Percentiles rank a stretch among this genome's conserved stretches.
Conservation (phyloP, 306 rosid genomes). For the Cucurbita pepo region DNA sequence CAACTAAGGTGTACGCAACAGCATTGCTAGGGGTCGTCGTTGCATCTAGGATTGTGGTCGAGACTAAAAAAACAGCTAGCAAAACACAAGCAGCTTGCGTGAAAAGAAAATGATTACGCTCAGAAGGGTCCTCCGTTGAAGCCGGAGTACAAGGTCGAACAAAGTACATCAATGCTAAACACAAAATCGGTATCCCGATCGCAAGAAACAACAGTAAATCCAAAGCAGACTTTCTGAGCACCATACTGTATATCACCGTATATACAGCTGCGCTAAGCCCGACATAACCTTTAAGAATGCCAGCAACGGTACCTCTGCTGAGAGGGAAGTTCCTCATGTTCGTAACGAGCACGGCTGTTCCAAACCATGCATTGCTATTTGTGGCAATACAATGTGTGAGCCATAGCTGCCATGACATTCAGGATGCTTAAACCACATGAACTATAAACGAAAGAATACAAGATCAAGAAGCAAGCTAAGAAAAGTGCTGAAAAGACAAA, state of each 20-base stretch:
- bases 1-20: slow-evolving; percentile 36
- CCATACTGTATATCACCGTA: slow-evolving; percentile 42
- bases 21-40: slow-evolving; percentile 24
- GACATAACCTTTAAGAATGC: slow-evolving; percentile 72
- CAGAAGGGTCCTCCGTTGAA: slow-evolving; percentile 72
- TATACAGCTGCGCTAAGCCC: slow-evolving; percentile 76
- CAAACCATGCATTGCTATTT: slow-evolving; percentile 61
- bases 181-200: slow-evolving; percentile 38
- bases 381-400: slow-evolving; percentile 51
- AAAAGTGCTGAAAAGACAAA: neutral
- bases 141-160: slow-evolving; percentile 66
- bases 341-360: slow-evolving; percentile 65
- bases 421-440: slow-evolving; percentile 7
- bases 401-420: slow-evolving; percentile 39
- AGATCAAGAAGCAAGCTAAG: neutral
- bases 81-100: slow-evolving; percentile 57
- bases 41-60: slow-evolving; percentile 23
- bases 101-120: slow-evolving; percentile 48
- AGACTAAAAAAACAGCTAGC: slow-evolving; percentile 51
- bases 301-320: slow-evolving; percentile 66
- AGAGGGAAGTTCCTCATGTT: slow-evolving; percentile 97
- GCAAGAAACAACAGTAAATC: slow-evolving; percentile 48
- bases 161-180: slow-evolving; percentile 56
- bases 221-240: slow-evolving; percentile 39
- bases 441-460: neutral